Percentiles rank a stretch among this genome's conserved stretches.
phyloP scores from a whole-genome alignment of 2,329 filamentous ascomycete genomes.

The Aspergillus amoenus region DNA sequence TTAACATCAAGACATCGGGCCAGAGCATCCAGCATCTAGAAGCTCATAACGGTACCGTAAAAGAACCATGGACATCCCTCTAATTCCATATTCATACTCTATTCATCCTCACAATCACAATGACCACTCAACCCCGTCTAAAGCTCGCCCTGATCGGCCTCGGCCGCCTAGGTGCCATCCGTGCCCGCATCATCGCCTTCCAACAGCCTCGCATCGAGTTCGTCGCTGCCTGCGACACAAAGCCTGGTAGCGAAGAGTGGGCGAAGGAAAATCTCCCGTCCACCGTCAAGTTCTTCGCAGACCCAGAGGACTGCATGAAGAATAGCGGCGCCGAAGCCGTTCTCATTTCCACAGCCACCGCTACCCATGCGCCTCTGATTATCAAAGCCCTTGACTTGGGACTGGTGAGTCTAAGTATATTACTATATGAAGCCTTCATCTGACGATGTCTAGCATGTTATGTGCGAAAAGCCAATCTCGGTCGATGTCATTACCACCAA shows the following conservation, averaged over 20 bases:
- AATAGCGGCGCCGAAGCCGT: slow-evolving; percentile 10
- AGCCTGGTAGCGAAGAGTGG: slow-evolving; percentile 33
- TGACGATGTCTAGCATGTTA: neutral
- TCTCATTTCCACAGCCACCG: slow-evolving; percentile 9
- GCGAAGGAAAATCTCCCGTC: slow-evolving; percentile 25
- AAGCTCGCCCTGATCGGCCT: slow-evolving; percentile 12
- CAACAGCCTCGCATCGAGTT: slow-evolving; percentile 38
- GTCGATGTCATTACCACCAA: slow-evolving; percentile 9
- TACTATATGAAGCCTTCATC: too few relatives aligned
- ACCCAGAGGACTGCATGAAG: slow-evolving; percentile 6
- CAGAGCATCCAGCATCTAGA: too few relatives aligned
- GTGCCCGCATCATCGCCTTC: slow-evolving; percentile 34
- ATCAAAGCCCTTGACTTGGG: slow-evolving; percentile 2
- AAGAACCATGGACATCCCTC: too few relatives aligned
- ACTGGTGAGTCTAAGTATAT: neutral
- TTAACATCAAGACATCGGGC: too few relatives aligned
- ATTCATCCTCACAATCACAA: too few relatives aligned
- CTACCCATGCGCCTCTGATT: slow-evolving; percentile 10
- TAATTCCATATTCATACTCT: too few relatives aligned
- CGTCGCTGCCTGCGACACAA: slow-evolving; percentile 35
- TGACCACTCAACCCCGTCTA: neutral
- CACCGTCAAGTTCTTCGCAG: neutral
- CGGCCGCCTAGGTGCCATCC: slow-evolving; percentile 19
- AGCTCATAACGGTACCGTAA: too few relatives aligned
- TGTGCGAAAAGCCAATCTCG: slow-evolving; percentile 14